Percentiles rank a stretch among this genome's conserved stretches.
Conservation (phyloP, 345 rosid genomes). For the Carallia brachiata region DNA sequence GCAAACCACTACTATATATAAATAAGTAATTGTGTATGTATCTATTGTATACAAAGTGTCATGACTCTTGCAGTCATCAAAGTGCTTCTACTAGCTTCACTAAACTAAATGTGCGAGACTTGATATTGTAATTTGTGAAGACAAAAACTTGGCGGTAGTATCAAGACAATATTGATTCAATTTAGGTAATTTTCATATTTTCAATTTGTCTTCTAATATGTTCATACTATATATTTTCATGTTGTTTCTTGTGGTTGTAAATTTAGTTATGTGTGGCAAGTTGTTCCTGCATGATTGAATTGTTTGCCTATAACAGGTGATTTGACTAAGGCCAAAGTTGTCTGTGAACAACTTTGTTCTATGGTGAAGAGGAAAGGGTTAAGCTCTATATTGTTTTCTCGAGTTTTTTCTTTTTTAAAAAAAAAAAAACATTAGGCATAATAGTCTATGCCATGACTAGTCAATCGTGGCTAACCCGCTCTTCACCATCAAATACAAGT, state of each 20-base stretch:
- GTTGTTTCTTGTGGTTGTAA: not conserved
- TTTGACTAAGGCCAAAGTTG: conserved; percentile 90
- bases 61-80: too few species aligned
- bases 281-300: too few species aligned
- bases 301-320: too few species aligned
- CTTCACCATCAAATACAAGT: conserved; percentile 35
- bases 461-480: conserved; percentile 6
- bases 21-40: too few species aligned
- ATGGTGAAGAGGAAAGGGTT: conserved; percentile 84
- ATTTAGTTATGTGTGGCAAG: too few species aligned
- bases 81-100: too few species aligned
- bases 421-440: not conserved
- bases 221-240: too few species aligned
- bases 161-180: conserved; percentile 90
- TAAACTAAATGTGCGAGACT: conserved; percentile 48
- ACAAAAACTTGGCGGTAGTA: conserved; percentile 49
- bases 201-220: not conserved
- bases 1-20: too few species aligned
- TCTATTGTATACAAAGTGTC: too few species aligned
- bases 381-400: not conserved
- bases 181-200: conserved; percentile 70
- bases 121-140: conserved; percentile 69
- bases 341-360: conserved; percentile 88
- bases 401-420: too few species aligned
- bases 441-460: not conserved